phyloP scores from a whole-genome alignment of 306 rosid species.

The Gillenia trifoliata region DNA sequence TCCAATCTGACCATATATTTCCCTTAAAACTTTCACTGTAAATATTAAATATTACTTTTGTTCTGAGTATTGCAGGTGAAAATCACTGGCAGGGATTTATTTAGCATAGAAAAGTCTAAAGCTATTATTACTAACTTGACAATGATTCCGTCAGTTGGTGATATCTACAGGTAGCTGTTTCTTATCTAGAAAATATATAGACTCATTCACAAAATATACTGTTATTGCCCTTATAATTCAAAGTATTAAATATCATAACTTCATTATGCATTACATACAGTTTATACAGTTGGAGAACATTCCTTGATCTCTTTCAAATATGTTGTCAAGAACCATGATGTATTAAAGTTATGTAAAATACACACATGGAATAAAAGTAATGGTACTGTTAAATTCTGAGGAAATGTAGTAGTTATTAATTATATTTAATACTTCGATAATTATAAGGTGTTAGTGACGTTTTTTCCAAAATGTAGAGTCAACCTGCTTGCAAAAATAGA shows the following conservation, averaged over 20 bases:
- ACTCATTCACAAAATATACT: neutral
- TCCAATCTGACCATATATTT: constrained; percentile 15
- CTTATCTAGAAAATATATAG: neutral
- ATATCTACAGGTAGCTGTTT: constrained; percentile 65
- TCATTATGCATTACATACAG: neutral
- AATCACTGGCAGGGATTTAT: constrained; percentile 75
- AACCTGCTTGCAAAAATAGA: neutral
- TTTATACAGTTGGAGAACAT: neutral
- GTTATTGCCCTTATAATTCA: neutral
- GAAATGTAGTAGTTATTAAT: neutral
- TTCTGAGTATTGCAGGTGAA: constrained; percentile 67
- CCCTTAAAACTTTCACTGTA: constrained; percentile 10
- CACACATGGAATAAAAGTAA: neutral
- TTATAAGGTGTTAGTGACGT: neutral
- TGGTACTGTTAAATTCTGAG: neutral
- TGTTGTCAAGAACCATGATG: neutral
- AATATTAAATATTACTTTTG: neutral
- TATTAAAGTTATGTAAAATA: neutral
- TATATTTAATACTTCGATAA: neutral
- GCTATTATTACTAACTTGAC: constrained; percentile 78
- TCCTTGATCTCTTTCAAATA: neutral
- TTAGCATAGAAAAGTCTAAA: constrained; percentile 76
- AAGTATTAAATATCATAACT: neutral
- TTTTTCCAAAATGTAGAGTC: neutral
- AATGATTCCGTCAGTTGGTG: constrained; percentile 89